Conservation (phyloP, 805 yeast genomes). For the Kodamaea kaohsiungensis region DNA sequence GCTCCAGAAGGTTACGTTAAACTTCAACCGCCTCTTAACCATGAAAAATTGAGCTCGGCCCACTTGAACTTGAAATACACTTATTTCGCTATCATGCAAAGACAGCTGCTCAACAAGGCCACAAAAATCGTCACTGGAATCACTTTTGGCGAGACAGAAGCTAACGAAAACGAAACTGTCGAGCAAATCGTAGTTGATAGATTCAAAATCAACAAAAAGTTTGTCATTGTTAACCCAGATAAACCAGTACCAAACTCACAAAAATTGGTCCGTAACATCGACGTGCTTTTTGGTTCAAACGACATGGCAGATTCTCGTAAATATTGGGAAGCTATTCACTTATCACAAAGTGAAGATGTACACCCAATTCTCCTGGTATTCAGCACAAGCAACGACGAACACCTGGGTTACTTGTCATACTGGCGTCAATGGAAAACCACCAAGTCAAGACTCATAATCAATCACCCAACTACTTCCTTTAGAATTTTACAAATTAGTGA, state of each 20-base stretch:
- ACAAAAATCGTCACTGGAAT: slow-evolving; percentile 10
- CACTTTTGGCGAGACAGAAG: neutral
- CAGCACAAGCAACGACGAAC: slow-evolving; percentile 14
- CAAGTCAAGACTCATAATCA: neutral
- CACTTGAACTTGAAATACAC: slow-evolving; percentile 1
- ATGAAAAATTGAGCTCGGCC: neutral
- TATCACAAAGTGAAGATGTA: slow-evolving; percentile 1
- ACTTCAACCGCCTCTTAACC: slow-evolving; percentile 13
- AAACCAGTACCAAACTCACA: slow-evolving; percentile 4
- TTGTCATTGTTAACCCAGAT: slow-evolving; percentile 5
- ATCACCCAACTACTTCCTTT: slow-evolving; percentile 20
- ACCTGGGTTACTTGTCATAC: slow-evolving; percentile 1
- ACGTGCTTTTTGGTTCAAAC: slow-evolving; percentile 30
- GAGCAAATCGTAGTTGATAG: slow-evolving; percentile 7
- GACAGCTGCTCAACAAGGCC: slow-evolving; percentile 6
- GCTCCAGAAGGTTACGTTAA: slow-evolving; percentile 14
- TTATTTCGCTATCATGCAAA: slow-evolving; percentile 9
- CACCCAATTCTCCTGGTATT: slow-evolving; percentile 20
- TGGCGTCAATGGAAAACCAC: slow-evolving; percentile 5
- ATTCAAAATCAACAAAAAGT: slow-evolving; percentile 9
- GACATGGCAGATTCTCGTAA: slow-evolving; percentile 31
- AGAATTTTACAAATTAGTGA: slow-evolving; percentile 41
- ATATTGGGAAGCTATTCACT: slow-evolving; percentile 18
- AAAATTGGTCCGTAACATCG: slow-evolving; percentile 25
- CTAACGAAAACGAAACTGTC: neutral